phyloP scores from a whole-genome alignment of 2,329 filamentous ascomycete species.

The Colletotrichum australisinense region DNA sequence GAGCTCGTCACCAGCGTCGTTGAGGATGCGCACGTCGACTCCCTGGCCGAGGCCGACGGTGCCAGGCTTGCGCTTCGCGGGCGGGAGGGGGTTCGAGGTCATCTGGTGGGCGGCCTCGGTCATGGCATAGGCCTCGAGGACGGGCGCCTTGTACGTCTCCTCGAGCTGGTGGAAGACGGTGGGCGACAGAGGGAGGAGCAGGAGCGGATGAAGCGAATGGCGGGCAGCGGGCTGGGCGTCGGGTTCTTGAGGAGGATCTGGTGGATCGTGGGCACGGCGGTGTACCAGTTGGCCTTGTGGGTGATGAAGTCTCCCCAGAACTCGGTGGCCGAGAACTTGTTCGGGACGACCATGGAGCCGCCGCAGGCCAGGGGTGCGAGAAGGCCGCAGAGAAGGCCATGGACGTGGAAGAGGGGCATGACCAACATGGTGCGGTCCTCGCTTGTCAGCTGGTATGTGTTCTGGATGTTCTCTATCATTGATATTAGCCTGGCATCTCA shows the following conservation, averaged over 20 bases:
- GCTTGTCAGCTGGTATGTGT: constrained; percentile 78
- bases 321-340: constrained; percentile 82
- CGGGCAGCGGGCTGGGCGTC: constrained; percentile 73
- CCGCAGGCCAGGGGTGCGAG: constrained; percentile 81
- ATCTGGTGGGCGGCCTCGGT: constrained; percentile 90
- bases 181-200: constrained; percentile 86
- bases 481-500: background rate
- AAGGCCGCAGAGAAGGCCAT: constrained; percentile 86
- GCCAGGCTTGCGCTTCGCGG: constrained; percentile 80
- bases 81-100: constrained; percentile 80
- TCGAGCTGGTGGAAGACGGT: constrained; percentile 86
- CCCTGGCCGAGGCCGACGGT: constrained; percentile 87
- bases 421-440: constrained; percentile 85
- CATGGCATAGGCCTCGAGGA: constrained; percentile 93
- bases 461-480: constrained; percentile 75
- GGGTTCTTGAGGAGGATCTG: constrained; percentile 85
- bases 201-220: constrained; percentile 88
- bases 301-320: constrained; percentile 85
- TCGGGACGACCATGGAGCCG: constrained; percentile 82
- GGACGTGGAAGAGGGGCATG: constrained; percentile 92
- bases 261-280: constrained; percentile 92
- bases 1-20: constrained; percentile 75
- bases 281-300: constrained; percentile 89
- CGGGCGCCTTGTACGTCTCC: constrained; percentile 79
- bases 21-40: constrained; percentile 83